Conservation (phyloP, 2,329 filamentous ascomycete species). For the Scytalidium sp. region DNA sequence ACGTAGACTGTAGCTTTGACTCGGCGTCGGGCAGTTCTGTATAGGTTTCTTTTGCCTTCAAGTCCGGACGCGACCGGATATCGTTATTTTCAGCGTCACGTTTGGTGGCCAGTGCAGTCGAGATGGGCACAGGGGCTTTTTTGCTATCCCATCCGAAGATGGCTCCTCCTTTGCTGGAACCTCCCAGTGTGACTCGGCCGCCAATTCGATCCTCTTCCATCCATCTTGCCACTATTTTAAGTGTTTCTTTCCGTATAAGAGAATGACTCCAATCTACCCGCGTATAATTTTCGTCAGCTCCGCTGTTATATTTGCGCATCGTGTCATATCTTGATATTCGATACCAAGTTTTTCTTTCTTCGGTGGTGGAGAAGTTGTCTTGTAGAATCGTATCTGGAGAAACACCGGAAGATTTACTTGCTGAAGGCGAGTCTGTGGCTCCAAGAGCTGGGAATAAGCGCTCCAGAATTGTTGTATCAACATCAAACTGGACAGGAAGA, state of each 20-base stretch:
- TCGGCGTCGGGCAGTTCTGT: conserved; percentile 23
- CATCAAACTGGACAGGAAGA: conserved; percentile 19
- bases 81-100: not conserved
- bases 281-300: conserved; percentile 58
- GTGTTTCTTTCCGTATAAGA: conserved; percentile 47
- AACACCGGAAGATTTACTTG: conserved; percentile 20
- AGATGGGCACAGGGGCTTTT: conserved; percentile 46
- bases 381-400: conserved; percentile 22
- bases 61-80: conserved; percentile 24
- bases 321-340: conserved; percentile 60
- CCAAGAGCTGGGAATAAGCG: conserved; percentile 23
- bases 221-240: conserved; percentile 61
- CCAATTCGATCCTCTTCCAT: conserved; percentile 62
- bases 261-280: conserved; percentile 58
- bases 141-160: conserved; percentile 61
- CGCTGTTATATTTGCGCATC: conserved; percentile 51
- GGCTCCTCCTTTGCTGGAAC: conserved; percentile 42
- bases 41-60: conserved; percentile 16
- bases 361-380: conserved; percentile 52
- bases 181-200: conserved; percentile 45
- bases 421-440: conserved; percentile 10
- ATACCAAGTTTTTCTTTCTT: conserved; percentile 64
- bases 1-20: conserved; percentile 15
- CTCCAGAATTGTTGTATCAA: conserved; percentile 20
- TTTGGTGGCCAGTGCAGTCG: conserved; percentile 18